Percentiles rank a stretch among this genome's conserved stretches.
These are phyloP conservation scores for Steccherinum ochraceum DNA, from an alignment of 768 basidiomycete species.

Conservation along the genomic window DNA sequence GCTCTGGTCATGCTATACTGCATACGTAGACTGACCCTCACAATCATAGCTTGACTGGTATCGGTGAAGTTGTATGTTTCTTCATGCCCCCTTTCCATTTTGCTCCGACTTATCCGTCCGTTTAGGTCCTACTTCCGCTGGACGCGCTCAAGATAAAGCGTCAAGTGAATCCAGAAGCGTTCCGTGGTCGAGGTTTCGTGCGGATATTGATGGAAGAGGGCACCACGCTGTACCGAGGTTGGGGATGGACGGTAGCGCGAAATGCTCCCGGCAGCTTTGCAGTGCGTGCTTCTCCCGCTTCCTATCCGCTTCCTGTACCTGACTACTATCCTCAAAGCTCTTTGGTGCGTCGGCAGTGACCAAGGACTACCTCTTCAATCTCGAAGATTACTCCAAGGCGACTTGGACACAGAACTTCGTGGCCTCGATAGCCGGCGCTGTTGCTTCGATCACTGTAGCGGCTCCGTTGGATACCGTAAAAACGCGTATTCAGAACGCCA, in stretches of 20 bases:
- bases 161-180: conserved; percentile 96
- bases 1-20: not conserved
- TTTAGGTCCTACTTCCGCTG: conserved; percentile 83
- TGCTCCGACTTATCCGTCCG: not conserved
- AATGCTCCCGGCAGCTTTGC: conserved; percentile 96
- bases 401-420: conserved; percentile 98
- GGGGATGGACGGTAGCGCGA: conserved; percentile 98
- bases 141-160: conserved; percentile 98
- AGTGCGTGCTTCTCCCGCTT: conserved; percentile 39
- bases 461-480: conserved; percentile 96
- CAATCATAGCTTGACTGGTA: conserved; percentile 49
- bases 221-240: conserved; percentile 87
- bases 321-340: conserved; percentile 46
- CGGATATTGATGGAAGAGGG: conserved; percentile 92
- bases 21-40: not conserved
- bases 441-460: conserved; percentile 92
- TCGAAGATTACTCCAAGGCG: conserved; percentile 88
- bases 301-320: not conserved
- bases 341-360: conserved; percentile 95
- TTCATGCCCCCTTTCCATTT: not conserved
- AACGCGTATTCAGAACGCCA: conserved; percentile 97
- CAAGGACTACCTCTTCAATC: conserved; percentile 88
- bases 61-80: conserved; percentile 85
- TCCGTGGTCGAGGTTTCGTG: conserved; percentile 88
- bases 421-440: conserved; percentile 89